phyloP scores from a whole-genome alignment of 345 rosid genomes.

The Clausena lansium region DNA sequence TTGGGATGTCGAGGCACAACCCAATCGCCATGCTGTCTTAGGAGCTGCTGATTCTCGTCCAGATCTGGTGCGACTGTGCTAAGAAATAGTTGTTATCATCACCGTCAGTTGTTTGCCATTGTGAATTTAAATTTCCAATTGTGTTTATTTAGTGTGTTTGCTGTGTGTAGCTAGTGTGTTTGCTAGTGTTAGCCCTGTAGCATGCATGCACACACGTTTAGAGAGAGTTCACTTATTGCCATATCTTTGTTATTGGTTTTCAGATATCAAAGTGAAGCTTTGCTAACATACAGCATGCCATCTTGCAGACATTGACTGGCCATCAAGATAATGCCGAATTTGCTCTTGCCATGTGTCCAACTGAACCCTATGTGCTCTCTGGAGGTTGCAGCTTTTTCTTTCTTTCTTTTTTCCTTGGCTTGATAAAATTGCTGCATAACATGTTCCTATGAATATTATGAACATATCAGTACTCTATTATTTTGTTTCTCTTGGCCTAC shows the following conservation, averaged over 20 bases:
- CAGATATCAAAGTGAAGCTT: slow-evolving; percentile 3
- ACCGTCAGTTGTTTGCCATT: background rate
- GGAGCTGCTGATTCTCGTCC: slow-evolving; percentile 54
- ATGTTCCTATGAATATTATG: background rate
- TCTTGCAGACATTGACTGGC: slow-evolving; percentile 59
- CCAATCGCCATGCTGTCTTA: slow-evolving; percentile 52
- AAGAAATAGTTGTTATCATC: background rate
- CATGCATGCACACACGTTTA: background rate
- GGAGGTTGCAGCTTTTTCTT: slow-evolving; percentile 37
- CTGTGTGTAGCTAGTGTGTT: background rate
- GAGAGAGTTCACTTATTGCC: background rate
- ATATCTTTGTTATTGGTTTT: background rate
- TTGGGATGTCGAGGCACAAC: slow-evolving; percentile 70
- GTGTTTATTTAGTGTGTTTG: background rate
- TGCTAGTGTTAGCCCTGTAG: background rate
- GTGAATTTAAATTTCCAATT: background rate
- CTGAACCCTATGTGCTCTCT: slow-evolving; percentile 61
- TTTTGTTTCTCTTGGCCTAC: background rate
- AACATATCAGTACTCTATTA: no score
- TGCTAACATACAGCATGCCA: slow-evolving; percentile 16
- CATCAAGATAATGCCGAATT: slow-evolving; percentile 60
- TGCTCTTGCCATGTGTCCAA: slow-evolving; percentile 67
- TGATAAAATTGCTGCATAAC: background rate
- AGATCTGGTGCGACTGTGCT: slow-evolving; percentile 42
- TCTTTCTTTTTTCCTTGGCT: background rate